These are phyloP conservation scores for Didymosphaeria variabile DNA, from an alignment of 2,329 filamentous ascomycete genomes.

Conservation along the genomic window DNA sequence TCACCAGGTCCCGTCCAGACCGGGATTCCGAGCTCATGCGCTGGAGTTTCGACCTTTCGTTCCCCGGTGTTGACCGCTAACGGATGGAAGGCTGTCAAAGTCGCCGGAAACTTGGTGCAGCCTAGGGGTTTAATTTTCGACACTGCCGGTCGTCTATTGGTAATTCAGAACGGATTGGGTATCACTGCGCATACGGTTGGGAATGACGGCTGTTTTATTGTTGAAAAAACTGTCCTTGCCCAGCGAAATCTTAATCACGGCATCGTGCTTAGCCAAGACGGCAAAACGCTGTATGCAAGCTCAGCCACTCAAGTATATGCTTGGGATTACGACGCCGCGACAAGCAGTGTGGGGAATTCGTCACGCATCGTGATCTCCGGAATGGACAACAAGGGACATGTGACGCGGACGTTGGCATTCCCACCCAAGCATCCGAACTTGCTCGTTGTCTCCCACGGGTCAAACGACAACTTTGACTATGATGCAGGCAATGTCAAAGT, in stretches of 20 bases:
- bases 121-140: conserved; percentile 54
- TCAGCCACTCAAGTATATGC: conserved; percentile 37
- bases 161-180: conserved; percentile 51
- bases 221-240: conserved; percentile 30
- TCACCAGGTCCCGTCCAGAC: conserved; percentile 28
- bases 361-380: conserved; percentile 32
- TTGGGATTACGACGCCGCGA: conserved; percentile 37
- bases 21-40: conserved; percentile 31
- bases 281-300: conserved; percentile 42
- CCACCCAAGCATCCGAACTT: conserved; percentile 48
- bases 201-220: conserved; percentile 42
- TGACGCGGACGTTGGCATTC: conserved; percentile 36
- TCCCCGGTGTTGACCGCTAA: conserved; percentile 29
- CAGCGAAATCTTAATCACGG: conserved; percentile 43
- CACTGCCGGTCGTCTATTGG: conserved; percentile 50
- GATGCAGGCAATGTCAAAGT: conserved; percentile 59
- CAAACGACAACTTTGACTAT: conserved; percentile 68
- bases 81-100: conserved; percentile 46
- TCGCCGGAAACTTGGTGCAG: conserved; percentile 50
- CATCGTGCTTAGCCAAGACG: conserved; percentile 37
- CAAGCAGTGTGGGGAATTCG: conserved; percentile 42
- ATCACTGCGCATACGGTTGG: conserved; percentile 51
- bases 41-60: conserved; percentile 29
- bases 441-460: conserved; percentile 73
- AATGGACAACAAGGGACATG: conserved; percentile 39